Base-by-base conservation (phyloP, 225 moss, liverwort and hornwort genomes). In the Sphagnum contortum region DNA sequence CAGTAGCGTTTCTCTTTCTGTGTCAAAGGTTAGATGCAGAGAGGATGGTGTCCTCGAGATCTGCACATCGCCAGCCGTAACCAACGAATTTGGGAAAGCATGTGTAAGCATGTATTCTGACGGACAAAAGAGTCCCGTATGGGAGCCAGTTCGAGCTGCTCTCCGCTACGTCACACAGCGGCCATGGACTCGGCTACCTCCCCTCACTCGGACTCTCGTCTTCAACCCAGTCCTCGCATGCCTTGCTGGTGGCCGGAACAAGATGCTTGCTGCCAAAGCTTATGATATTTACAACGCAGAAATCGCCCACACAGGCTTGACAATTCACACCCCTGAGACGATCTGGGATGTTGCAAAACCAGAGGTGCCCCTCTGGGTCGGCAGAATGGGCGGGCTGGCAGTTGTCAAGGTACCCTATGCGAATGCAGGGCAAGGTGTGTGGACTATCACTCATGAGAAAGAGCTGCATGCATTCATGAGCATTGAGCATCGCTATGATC, bases 331-430 rank as follows among this genome's bases (percentile, higher is more conserved):
- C 47, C 75, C 75, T 57, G 75, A 79, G 56, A 79, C 79, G 48
- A 79, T 75, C 8, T 79, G 79, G 79, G 79, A 79, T 58, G 75
- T 79, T 3, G 74, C 79, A 50, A 79, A 79, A 62, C 71, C 71
- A 3, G 79, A 79, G 56, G 75, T 79, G 10, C 75, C 79, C 3
- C 66, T 79, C 3, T 79, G 79, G 75, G 79, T 79, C 45, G 66
- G 75, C 56, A 59, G 75, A 2, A 79, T 79, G 79, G 75, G 75
- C 10, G 79, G 79, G 4, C 71, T 79, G n/a, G 79, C 79, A 8
- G 79, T 79, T 9, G 79, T 79, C 49, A 75, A 79, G 49, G 79
- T 79, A 12, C 79, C 75, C 9, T 79, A 79, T n/a, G 79, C 75
- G 13, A 79, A 79, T 49, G 79, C 79, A 0, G 75, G 75, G 59